Conservation (phyloP, 805 yeast species). For the Candida wancherniae region DNA sequence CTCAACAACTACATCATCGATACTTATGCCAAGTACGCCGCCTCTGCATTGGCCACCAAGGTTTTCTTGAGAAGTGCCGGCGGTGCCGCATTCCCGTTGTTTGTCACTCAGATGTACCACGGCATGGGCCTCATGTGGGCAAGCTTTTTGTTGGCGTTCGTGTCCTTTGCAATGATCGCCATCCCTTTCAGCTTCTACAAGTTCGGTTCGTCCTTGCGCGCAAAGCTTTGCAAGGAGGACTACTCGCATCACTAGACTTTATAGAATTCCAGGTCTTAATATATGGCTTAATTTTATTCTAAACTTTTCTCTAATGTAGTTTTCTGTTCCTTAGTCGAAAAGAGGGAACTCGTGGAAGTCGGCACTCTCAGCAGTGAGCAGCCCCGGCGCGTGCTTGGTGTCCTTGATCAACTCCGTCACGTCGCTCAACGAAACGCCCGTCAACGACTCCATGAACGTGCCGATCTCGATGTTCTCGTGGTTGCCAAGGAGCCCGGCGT, state of each 20-base stretch:
- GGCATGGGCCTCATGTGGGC: constrained; percentile 78
- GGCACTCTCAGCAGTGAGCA: not conserved
- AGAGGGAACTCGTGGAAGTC: constrained; percentile 4
- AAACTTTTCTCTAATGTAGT: not conserved
- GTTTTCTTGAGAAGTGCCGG: constrained; percentile 78
- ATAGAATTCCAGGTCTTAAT: not conserved
- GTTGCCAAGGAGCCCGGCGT: constrained; percentile 60
- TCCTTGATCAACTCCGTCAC: constrained; percentile 48
- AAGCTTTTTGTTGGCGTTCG: constrained; percentile 70
- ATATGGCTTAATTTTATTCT: not conserved
- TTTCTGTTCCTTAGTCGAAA: not conserved
- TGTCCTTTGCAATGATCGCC: constrained; percentile 69
- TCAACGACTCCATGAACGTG: constrained; percentile 54
- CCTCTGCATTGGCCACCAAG: constrained; percentile 76
- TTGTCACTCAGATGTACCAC: constrained; percentile 76
- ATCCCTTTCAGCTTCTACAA: constrained; percentile 69
- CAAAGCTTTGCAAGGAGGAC: constrained; percentile 62
- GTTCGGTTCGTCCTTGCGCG: constrained; percentile 62
- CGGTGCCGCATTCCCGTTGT: constrained; percentile 83
- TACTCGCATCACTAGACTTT: constrained; percentile 27
- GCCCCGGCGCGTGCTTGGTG: constrained; percentile 43
- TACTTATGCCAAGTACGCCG: constrained; percentile 78
- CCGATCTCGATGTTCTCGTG: constrained; percentile 89
- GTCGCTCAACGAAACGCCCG: constrained; percentile 43
- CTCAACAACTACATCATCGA: constrained; percentile 82